Evolutionary conservation across 495 filamentous ascomycete genomes (phyloP).

Genomic region (Talaromyces wortmannii): DNA sequence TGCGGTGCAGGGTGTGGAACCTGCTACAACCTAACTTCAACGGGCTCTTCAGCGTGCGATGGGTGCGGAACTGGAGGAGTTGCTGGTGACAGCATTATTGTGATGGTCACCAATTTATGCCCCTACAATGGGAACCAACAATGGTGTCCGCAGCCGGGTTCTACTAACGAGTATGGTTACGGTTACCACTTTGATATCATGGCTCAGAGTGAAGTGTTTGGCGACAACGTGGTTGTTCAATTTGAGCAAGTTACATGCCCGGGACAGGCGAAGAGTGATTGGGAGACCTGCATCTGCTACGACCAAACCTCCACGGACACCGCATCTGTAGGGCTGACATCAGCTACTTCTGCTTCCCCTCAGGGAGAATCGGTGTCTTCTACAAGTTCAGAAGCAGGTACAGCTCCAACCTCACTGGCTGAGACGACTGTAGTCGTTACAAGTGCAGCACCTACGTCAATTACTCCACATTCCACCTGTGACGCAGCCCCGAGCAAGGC

Average conservation of each 20-base stretch:
- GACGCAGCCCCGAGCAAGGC: no score
- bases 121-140: conserved; percentile 29
- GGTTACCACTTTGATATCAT: conserved; percentile 36
- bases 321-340: conserved; percentile 4
- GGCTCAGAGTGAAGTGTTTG: conserved; percentile 24
- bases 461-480: not conserved
- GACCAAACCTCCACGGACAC: conserved; percentile 8
- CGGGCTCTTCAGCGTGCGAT: conserved; percentile 19
- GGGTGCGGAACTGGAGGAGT: conserved; percentile 23
- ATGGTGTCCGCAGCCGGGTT: conserved; percentile 25
- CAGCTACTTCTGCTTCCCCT: not conserved
- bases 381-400: not conserved
- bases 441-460: not conserved
- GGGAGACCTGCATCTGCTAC: conserved; percentile 11
- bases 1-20: conserved; percentile 32
- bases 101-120: conserved; percentile 35
- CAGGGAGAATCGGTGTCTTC: not conserved
- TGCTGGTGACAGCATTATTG: conserved; percentile 25
- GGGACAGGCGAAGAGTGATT: conserved; percentile 11
- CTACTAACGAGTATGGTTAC: conserved; percentile 30
- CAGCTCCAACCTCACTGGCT: not conserved
- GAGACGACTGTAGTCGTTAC: not conserved
- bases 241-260: conserved; percentile 28
- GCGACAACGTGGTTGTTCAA: conserved; percentile 30
- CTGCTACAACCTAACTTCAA: conserved; percentile 33